Base-by-base conservation (phyloP, 352 stramenopile species). In the Pythium coloratum region DNA sequence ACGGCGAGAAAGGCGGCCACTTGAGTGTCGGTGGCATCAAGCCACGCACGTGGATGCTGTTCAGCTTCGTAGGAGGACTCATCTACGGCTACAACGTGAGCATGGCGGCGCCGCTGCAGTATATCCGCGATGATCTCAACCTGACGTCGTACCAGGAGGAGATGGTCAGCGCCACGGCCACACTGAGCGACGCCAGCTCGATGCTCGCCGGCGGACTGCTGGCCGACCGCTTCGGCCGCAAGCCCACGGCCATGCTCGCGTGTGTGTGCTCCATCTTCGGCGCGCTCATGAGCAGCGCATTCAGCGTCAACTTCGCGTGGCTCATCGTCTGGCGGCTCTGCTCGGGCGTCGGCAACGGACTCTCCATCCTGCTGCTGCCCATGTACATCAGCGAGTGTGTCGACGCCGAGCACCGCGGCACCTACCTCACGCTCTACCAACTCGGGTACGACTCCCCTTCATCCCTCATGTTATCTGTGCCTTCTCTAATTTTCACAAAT, bases 81-180 rank as follows among this genome's bases (percentile, higher is more conserved):
- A 93, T 96, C 60, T 96, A 96, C 73, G 88, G 88, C 55, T 94
- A 95, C 78, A 95, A 95, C 71, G 88, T 95, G 36, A 76, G 88
- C 53, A 67, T 95, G 60, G 88, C 82, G 10, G 83, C 88, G 36
- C 81, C 86, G 40, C 71, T 96, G 58, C 84, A 92, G 61, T 96
- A 96, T 70, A 89, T 96, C 57, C 75, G 81, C 24, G 83, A 92
- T 62, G 77, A 89, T 55, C 68, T 96, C 8, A 38, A 75, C 30
- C 76, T 95, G 53, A 78, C 82, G n/a, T 75, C 86, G 18, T 78
- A 70, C 26, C 66, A 94, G 53, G 72, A 92, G 57, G 88, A 96
- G 54, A 75, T 82, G 20, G 71, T 92, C n/a, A 94, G 86, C 54
- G 88, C 88, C 0, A 88, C 80, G 1, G 88, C 88, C 5, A 95